Base-by-base conservation (phyloP, 1,284 basidiomycete genomes). In the Cryptococcus sp. region DNA sequence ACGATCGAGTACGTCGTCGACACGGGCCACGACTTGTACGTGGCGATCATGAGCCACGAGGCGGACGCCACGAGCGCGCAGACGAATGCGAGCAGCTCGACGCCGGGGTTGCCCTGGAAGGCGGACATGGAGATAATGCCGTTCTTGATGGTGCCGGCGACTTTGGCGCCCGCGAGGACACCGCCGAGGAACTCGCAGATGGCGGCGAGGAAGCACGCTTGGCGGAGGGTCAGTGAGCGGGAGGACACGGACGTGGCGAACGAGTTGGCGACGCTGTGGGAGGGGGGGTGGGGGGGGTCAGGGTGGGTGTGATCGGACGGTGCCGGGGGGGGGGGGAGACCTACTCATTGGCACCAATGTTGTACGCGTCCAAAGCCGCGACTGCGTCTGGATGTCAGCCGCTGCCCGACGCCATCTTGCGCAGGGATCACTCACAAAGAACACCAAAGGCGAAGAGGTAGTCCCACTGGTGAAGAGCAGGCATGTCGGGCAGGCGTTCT, bases 181-280 rank as follows among this genome's bases (percentile, higher is more conserved):
- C 78, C 79, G 21, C 74, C 74, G 2, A 78, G 57, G 61, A 80
- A 80, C 54, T 81, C 80, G 56, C 75, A 78, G 21, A 80, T 51
- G 2, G 70, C 75, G 0, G 80, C 81, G 1, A 73, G 71, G 4
- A 78, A 9, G 35, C 67, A 60, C 0, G 80, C 81, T 65, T 80
- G 79, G 24, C 66, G 59, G 63, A 81, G 65, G 1, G 79, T 78
- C 36, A 82, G 65, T 12, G 77, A 78, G 46, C 75, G 73, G n/a
- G 78, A 79, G 2, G 79, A 75, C 18, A 81, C 78, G 18, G 78
- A 78, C 1, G 79, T 80, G 2, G 80, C 79, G 64, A 79, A 81
- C 7, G 77, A 75, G 71, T 77, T 79, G 59, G 68, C 68, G 49
- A 78, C 74, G 38, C 45, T 56, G 21, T 24, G 8, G 24, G 12